Conservation (phyloP, 2,329 filamentous ascomycete species). For the Colletotrichum salicis region DNA sequence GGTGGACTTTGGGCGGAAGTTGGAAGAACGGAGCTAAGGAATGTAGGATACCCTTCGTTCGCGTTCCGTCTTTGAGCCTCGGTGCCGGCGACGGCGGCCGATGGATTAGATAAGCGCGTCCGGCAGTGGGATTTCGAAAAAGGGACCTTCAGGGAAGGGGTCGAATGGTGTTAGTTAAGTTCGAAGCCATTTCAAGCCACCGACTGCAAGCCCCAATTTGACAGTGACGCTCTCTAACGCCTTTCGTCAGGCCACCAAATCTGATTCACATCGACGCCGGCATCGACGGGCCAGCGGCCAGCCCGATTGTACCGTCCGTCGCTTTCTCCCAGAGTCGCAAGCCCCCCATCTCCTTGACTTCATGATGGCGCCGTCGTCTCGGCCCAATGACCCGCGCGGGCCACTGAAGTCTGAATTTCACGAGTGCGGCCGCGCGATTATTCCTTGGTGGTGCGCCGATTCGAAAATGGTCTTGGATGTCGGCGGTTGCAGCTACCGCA, state of each 20-base stretch:
- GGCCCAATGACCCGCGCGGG: slow-evolving; percentile 7
- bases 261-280: neutral
- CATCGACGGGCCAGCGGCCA: neutral
- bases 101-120: slow-evolving; percentile 14
- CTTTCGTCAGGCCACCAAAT: slow-evolving; percentile 17
- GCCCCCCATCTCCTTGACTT: neutral
- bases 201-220: slow-evolving; percentile 27
- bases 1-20: slow-evolving; percentile 4
- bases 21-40: slow-evolving; percentile 2
- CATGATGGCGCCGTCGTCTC: slow-evolving; percentile 3
- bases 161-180: neutral
- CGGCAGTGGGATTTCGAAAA: neutral
- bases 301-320: slow-evolving; percentile 1
- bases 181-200: slow-evolving; percentile 27
- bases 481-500: neutral
- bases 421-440: neutral
- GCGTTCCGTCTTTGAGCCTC: neutral
- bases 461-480: neutral
- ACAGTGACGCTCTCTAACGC: slow-evolving; percentile 25
- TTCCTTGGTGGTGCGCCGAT: neutral
- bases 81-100: slow-evolving; percentile 17
- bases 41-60: neutral
- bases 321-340: neutral
- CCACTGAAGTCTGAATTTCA: neutral
- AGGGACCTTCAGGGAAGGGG: neutral